Conservation (phyloP, 2,329 filamentous ascomycete genomes). For the Arthrinium phaeospermum region DNA sequence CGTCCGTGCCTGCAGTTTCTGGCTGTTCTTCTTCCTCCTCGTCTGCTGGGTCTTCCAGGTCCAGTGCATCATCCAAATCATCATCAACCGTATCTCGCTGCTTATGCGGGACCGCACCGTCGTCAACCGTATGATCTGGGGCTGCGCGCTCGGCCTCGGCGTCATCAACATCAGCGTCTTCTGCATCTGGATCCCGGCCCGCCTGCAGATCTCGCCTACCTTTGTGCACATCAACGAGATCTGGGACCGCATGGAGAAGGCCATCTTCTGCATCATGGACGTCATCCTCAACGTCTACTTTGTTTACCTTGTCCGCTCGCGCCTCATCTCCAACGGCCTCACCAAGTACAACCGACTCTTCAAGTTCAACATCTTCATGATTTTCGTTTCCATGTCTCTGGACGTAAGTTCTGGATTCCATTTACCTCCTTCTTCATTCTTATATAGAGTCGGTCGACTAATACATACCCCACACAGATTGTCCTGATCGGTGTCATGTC, state of each 20-base stretch:
- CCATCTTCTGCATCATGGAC: conserved; percentile 53
- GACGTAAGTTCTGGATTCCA: conserved; percentile 37
- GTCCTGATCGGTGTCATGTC: conserved; percentile 51
- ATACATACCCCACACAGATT: conserved; percentile 24
- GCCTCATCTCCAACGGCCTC: conserved; percentile 51
- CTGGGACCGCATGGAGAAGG: conserved; percentile 57
- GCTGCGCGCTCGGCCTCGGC: conserved; percentile 47
- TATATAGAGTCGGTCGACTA: not conserved
- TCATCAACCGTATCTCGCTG: conserved; percentile 54
- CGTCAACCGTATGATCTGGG: conserved; percentile 47
- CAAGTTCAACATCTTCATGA: conserved; percentile 51
- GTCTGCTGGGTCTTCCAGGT: conserved; percentile 44
- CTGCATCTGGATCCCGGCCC: conserved; percentile 56
- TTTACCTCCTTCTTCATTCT: not conserved
- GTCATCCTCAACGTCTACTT: conserved; percentile 53
- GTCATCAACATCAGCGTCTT: conserved; percentile 55
- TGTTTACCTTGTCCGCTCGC: conserved; percentile 47
- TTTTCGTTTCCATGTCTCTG: conserved; percentile 49
- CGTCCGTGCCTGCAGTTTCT: not conserved
- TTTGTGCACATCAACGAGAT: conserved; percentile 50
- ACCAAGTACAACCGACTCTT: conserved; percentile 53
- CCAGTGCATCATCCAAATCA: conserved; percentile 56
- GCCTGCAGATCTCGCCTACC: conserved; percentile 44
- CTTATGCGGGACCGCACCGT: conserved; percentile 46
- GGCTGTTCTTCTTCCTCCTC: conserved; percentile 22